Conservation (phyloP, 2,329 filamentous ascomycete species). For the Cladophialophora immunda region DNA sequence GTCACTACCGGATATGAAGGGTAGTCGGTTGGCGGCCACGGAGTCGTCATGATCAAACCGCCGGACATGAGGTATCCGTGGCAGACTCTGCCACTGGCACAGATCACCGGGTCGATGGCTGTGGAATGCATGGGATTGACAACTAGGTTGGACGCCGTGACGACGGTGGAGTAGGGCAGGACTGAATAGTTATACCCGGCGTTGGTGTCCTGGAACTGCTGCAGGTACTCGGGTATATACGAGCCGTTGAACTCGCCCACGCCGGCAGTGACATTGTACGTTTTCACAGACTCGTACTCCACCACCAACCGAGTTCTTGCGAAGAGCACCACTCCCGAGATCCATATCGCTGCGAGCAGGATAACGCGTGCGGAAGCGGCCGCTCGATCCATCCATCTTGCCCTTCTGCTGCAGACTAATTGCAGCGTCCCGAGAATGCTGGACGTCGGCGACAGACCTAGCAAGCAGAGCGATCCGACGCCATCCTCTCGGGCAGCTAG, state of each 20-base stretch:
- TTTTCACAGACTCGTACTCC: background rate
- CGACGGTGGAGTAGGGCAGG: background rate
- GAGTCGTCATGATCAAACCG: conserved; percentile 3
- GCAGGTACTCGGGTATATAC: conserved; percentile 5
- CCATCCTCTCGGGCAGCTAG: too few relatives aligned
- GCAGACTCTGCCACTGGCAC: background rate
- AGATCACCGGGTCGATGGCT: background rate
- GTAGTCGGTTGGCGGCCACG: background rate
- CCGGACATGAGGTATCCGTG: background rate
- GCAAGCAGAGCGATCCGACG: too few relatives aligned
- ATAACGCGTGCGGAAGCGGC: too few relatives aligned
- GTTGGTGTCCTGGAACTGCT: background rate
- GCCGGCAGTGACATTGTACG: conserved; percentile 11
- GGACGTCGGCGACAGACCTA: too few relatives aligned
- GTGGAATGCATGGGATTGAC: conserved; percentile 6
- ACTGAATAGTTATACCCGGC: conserved; percentile 2
- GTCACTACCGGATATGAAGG: background rate
- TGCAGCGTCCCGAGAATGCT: too few relatives aligned
- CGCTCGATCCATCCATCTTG: too few relatives aligned
- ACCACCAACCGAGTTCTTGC: background rate
- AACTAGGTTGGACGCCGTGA: background rate
- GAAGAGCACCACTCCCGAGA: too few relatives aligned
- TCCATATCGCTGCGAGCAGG: too few relatives aligned
- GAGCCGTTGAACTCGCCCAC: conserved; percentile 7
- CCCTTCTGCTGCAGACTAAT: too few relatives aligned